Evolutionary conservation across 2,329 filamentous ascomycete species (phyloP), one percentile per base, ranked within the genome.

Genomic region (Venturia asperata): DNA sequence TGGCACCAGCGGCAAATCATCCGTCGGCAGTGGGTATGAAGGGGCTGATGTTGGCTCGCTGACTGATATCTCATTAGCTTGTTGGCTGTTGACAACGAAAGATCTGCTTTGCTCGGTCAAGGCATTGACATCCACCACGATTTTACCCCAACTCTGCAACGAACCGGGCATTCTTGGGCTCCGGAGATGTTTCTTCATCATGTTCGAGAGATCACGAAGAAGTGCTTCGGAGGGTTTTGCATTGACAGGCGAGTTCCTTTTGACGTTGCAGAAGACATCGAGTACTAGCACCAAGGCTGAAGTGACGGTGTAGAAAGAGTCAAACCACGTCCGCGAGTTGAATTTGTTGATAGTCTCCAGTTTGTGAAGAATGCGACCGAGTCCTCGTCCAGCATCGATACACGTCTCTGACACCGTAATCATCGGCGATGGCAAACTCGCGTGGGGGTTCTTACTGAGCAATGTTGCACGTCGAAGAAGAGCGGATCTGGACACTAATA

Each of bases 281-380:
- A 79, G 72, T 1, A 77, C 74, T 1, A 78, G 72, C 1, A 74
- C 70, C 10, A 77, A 73, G 55, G 72, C 73, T 1, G 76, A 73
- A 19, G 75, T 69, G 52, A 78, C 61, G 42, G 61, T 63, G 42
- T 47, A 63, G 61, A 63, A 80, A 5, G 76, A 69, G 62, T 80
- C 78, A 69, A 73, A 77, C 74, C 75, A 77, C 1, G 74, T 74
- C 19, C 76, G 72, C n/a, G 74, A 69, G 66, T 79, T 75, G 62
- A 79, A 77, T 49, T 73, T 74, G 5, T 71, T 70, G 49, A 75
- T 71, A 2, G 71, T 63, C n/a, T 76, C 75, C 0, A 79, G 70
- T 61, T 74, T 72, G 21, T 75, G 69, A 4, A 79, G 66, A 37
- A 76, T 71, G 15, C 70, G 71, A 37, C 73, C 71, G 11, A 76